Conservation (phyloP, 495 filamentous ascomycete species). For the Lasiosphaeria hispida region DNA sequence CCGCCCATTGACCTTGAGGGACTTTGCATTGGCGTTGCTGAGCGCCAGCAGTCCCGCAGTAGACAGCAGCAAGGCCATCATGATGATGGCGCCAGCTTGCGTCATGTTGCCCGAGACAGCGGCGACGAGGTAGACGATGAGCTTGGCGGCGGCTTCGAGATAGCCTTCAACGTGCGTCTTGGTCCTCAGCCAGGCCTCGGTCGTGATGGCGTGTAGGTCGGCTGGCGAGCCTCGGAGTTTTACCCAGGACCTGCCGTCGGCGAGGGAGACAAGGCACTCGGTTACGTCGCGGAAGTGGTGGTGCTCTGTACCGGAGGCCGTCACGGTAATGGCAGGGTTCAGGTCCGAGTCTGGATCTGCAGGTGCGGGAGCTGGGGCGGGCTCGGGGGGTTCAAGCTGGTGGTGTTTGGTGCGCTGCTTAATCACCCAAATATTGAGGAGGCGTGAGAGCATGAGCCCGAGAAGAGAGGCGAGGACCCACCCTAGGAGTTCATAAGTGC, state of each 20-base stretch:
- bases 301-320: background rate
- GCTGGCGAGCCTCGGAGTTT: slow-evolving; percentile 50
- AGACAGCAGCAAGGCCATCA: slow-evolving; percentile 47
- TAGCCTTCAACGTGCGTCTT: slow-evolving; percentile 49
- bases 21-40: slow-evolving; percentile 47
- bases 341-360: background rate
- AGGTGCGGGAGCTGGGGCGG: slow-evolving; percentile 5
- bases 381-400: background rate
- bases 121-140: slow-evolving; percentile 55
- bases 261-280: slow-evolving; percentile 35
- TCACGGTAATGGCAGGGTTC: background rate
- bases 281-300: slow-evolving; percentile 18
- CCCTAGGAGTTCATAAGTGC: slow-evolving; percentile 24
- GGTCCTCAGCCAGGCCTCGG: slow-evolving; percentile 53
- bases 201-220: slow-evolving; percentile 58
- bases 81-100: slow-evolving; percentile 45
- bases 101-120: slow-evolving; percentile 51
- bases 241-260: slow-evolving; percentile 31
- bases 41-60: slow-evolving; percentile 51
- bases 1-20: slow-evolving; percentile 40
- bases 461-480: slow-evolving; percentile 48
- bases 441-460: slow-evolving; percentile 50
- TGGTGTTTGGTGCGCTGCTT: slow-evolving; percentile 41
- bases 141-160: slow-evolving; percentile 45
- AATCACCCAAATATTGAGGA: slow-evolving; percentile 55